Evolutionary conservation across 306 rosid genomes (phyloP), one percentile per base, ranked within the genome.

Genomic region (Ceratonia siliqua): DNA sequence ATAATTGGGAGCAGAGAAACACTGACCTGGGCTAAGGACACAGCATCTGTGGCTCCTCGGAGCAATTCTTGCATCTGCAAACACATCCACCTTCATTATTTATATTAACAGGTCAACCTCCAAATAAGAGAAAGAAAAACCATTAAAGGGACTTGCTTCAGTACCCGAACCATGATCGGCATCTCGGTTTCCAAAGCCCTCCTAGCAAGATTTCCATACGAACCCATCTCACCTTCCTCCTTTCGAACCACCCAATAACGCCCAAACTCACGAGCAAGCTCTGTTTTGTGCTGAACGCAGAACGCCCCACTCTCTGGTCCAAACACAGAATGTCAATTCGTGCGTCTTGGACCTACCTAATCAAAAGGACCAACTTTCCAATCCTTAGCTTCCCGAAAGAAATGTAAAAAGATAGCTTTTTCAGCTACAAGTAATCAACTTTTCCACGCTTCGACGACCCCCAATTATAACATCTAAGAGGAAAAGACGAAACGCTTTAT

Each of bases 161-260:
- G 48, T 33, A 82, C 86, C 83, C 46, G 33, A 74, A 82, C 86
- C 86, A 82, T 82, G 48, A 82, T 28, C 17, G 86, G 86, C 83
- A 68, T 78, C 18, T 82, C 80, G 6, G 86, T 82, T 35, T 73
- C 86, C 74, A 82, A 18, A 74, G 36, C 77, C 86, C 86, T 82
- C 59, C 46, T 82, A 27, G 86, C 83, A 5, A 82, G 79, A 68
- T 78, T 41, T 59, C 74, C 80, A 38, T 13, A 68, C 30, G 86
- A 82, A 78, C 77, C 86, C 86, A 82, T 78, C 48, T 82, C 24
- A 32, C 61, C 54, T 4, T 1, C 33, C 59, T 33, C 74, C 52
- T 71, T 43, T 35, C 81, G 57, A 55, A 49, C 45, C 70, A 38
- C 28, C 71, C 70, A 46, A 17, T 39, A 12, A 22, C 10, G 6